Evolutionary conservation across 2,329 filamentous ascomycete species (phyloP).

Genomic region (Colletotrichum acutatum): DNA sequence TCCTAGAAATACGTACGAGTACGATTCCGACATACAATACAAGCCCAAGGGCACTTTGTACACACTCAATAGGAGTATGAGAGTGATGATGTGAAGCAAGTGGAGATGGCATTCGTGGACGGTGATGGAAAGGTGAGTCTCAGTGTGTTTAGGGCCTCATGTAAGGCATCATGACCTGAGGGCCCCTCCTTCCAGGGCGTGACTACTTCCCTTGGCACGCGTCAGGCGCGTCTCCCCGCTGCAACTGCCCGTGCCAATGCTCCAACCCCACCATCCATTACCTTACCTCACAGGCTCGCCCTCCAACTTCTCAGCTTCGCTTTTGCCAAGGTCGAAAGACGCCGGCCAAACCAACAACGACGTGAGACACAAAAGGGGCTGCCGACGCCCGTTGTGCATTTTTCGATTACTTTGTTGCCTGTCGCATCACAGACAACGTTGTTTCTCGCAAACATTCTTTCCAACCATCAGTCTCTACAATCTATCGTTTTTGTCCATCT

Average conservation of each 20-base stretch:
- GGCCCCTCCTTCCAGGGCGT: not conserved
- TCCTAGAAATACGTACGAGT: constrained; percentile 36
- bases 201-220: too few relatives aligned
- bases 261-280: not conserved
- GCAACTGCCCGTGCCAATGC: not conserved
- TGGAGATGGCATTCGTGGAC: not conserved
- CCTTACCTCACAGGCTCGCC: too few relatives aligned
- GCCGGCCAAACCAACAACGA: not conserved
- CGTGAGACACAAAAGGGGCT: not conserved
- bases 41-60: constrained; percentile 20
- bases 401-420: not conserved
- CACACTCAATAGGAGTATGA: not conserved
- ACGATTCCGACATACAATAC: constrained; percentile 37
- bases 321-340: not conserved
- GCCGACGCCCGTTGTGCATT: not conserved
- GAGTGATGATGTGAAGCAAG: not conserved
- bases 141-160: too few relatives aligned
- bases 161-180: not conserved
- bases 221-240: not conserved
- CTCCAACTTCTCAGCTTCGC: not conserved
- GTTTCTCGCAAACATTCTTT: not conserved
- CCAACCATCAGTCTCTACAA: not conserved
- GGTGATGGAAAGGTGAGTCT: too few relatives aligned
- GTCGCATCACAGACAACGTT: not conserved
- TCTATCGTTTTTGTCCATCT: not conserved